These are phyloP conservation scores for Scopulariopsis brevicaulis DNA, from an alignment of 2,329 filamentous ascomycete species.

Conservation along the genomic window DNA sequence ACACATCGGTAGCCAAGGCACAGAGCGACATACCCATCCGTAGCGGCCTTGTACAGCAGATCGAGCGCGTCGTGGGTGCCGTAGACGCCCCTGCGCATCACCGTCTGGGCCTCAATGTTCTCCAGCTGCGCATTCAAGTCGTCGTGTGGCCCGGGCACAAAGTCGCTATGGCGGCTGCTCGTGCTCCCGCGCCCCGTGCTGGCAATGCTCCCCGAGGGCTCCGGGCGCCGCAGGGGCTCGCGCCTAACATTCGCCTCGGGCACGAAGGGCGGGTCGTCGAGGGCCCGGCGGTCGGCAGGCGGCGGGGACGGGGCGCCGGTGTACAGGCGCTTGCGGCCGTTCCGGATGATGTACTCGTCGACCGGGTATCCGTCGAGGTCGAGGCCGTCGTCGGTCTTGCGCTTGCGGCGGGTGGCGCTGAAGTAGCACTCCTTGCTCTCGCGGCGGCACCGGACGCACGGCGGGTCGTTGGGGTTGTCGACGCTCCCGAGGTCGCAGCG, in stretches of 20 bases:
- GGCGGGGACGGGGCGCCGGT: conserved; percentile 21
- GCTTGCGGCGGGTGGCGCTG: conserved; percentile 85
- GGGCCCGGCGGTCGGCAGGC: conserved; percentile 32
- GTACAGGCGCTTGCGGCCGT: conserved; percentile 58
- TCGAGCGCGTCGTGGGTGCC: conserved; percentile 89
- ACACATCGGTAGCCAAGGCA: not conserved
- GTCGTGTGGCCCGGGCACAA: conserved; percentile 23
- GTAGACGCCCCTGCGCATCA: conserved; percentile 65
- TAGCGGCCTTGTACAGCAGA: conserved; percentile 78
- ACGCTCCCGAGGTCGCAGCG: conserved; percentile 60
- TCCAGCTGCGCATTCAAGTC: conserved; percentile 51
- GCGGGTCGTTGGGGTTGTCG: conserved; percentile 87
- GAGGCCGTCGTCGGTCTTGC: conserved; percentile 56
- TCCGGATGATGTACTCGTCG: conserved; percentile 60
- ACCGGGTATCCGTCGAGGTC: conserved; percentile 29
- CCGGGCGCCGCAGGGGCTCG: conserved; percentile 55
- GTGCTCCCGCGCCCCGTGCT: conserved; percentile 18
- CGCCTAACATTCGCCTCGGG: conserved; percentile 53
- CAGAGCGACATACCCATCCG: conserved; percentile 36
- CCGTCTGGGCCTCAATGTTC: conserved; percentile 52
- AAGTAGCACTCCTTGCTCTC: conserved; percentile 98
- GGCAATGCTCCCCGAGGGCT: conserved; percentile 21
- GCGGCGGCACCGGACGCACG: conserved; percentile 84
- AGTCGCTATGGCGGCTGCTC: conserved; percentile 19
- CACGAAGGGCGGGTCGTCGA: conserved; percentile 44